Evolutionary conservation across 1,139 yeast genomes (phyloP), one percentile per base, ranked within the genome.

Genomic region (Protomyces inundatus): DNA sequence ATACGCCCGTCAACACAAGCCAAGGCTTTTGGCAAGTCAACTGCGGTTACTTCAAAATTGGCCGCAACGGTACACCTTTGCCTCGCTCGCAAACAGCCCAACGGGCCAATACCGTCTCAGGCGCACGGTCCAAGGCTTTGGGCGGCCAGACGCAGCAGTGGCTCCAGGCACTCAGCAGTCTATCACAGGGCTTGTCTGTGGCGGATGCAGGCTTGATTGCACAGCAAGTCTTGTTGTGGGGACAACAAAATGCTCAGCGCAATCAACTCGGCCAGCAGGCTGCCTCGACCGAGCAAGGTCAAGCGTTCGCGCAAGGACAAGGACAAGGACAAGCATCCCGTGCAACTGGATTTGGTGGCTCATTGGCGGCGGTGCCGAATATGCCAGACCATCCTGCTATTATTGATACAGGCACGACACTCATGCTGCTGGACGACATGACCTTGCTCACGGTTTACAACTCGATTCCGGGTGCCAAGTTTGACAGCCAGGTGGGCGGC

Each of bases 11-110:
- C 66, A 95, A 93, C 67, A 90, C 98, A 81, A 88, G 98, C 82
- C 89, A 91, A 84, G 98, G 98, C 48, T 93, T 93, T 82, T 93
- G 98, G 98, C 98, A 93, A 81, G 98, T 93, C 67, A 83, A 87
- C 69, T 87, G 93, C 70, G 90, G 90, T 71, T 91, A 96, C 71
- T 80, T 93, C 73, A 89, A 91, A 48, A 81, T 93, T 68, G 98
- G 98, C 71, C 53, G 62, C 10, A 96, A 93, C 78, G 87, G 82
- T 72, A 97, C 97, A 73, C 97, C 98, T 71, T 83, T 93, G 73
- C 83, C 82, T 71, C 80, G 80, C 72, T 86, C 30, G 10, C 48
- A 42, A 9, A 30, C 16, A 6, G 48, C 91, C 67, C 48, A 42
- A 9, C 48, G 30, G 3, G 30, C 16, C 48, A 42, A 42, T 5